Evolutionary conservation across 2,329 filamentous ascomycete genomes (phyloP).

Genomic region (Metarhizium anisopliae): DNA sequence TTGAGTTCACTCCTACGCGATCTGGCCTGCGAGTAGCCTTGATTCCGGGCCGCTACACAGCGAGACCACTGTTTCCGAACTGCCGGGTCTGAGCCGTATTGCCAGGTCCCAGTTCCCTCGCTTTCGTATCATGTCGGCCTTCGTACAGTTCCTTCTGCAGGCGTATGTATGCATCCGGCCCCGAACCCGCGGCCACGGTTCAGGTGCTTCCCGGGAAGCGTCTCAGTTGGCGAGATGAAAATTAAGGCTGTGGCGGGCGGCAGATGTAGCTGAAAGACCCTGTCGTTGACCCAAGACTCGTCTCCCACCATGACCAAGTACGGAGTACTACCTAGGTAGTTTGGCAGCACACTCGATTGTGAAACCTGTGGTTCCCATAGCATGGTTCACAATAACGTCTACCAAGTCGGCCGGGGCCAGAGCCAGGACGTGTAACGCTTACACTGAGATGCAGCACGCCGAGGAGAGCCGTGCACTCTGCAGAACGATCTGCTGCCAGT

Average conservation of each 20-base stretch:
- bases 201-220: background rate
- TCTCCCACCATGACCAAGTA: background rate
- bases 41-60: conserved; percentile 1
- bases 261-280: background rate
- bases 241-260: background rate
- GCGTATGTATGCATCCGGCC: conserved; percentile 7
- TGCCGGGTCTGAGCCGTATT: conserved; percentile 1
- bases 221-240: conserved; percentile 8
- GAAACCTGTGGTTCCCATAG: conserved; percentile 4
- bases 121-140: conserved; percentile 1
- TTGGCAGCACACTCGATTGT: background rate
- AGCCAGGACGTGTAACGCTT: conserved; percentile 1
- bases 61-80: conserved; percentile 1
- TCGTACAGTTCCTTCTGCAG: background rate
- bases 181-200: background rate
- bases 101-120: background rate
- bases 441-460: conserved; percentile 7
- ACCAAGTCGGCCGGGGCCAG: background rate
- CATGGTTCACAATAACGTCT: conserved; percentile 3
- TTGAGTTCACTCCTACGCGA: conserved; percentile 3
- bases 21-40: conserved; percentile 5
- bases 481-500: background rate
- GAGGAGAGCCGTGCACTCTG: conserved; percentile 1
- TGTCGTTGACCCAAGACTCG: background rate
- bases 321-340: background rate